These are phyloP conservation scores for Ceratocystis huliohia DNA, from an alignment of 2,329 filamentous ascomycete species.

Conservation along the genomic window DNA sequence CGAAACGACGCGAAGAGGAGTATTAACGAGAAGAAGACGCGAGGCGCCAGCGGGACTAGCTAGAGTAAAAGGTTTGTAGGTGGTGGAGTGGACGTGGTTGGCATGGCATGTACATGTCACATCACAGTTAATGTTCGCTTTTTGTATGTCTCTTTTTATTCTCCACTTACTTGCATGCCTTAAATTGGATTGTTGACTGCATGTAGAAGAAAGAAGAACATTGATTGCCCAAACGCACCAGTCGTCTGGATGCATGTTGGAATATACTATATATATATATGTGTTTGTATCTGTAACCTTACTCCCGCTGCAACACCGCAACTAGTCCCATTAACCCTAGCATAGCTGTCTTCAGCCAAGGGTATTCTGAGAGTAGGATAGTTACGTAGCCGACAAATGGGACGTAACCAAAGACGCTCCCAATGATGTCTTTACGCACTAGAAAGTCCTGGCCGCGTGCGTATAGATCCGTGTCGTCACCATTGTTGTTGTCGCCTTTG, in stretches of 20 bases:
- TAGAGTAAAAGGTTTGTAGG: not conserved
- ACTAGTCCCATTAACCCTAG: conserved; percentile 88
- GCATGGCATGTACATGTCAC: not conserved
- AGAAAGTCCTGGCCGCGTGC: conserved; percentile 78
- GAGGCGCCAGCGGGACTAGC: not conserved
- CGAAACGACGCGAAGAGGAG: conserved; percentile 11
- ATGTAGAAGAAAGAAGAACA: not conserved
- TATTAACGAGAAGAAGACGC: not conserved
- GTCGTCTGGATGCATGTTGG: not conserved
- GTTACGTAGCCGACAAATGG: conserved; percentile 96
- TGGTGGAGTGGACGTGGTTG: not conserved
- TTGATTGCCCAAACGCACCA: not conserved
- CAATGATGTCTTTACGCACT: conserved; percentile 78
- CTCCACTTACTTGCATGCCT: not conserved
- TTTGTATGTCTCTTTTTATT: not conserved
- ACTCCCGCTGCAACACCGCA: conserved; percentile 87
- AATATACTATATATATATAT: not conserved
- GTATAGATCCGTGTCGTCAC: conserved; percentile 82
- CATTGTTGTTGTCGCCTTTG: conserved; percentile 92
- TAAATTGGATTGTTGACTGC: not conserved
- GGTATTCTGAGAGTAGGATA: conserved; percentile 86
- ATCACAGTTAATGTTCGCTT: not conserved
- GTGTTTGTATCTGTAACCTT: conserved; percentile 21
- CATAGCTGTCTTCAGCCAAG: conserved; percentile 93
- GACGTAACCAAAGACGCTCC: conserved; percentile 81